A percentile compares a stretch with the other conserved stretches of the same genome.
phyloP scores from a whole-genome alignment of 306 rosid species.

The Carpinus fangiana region DNA sequence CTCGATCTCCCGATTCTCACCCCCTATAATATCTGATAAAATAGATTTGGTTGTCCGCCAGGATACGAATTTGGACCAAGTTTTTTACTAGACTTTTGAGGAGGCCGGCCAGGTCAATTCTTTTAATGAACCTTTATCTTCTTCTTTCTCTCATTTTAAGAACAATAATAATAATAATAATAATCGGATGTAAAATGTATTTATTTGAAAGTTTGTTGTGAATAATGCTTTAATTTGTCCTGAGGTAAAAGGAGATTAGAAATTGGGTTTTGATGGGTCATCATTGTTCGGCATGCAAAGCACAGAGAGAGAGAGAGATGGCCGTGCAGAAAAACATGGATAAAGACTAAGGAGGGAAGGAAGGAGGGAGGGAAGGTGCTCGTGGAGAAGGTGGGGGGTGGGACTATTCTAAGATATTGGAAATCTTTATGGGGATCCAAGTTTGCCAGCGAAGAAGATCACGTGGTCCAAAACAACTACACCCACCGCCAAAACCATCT shows the following conservation, averaged over 20 bases:
- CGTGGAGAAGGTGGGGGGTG: constrained; percentile 30
- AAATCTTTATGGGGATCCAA: constrained; percentile 74
- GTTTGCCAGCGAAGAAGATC: constrained; percentile 33
- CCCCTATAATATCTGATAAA: neutral
- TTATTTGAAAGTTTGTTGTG: too few relatives aligned
- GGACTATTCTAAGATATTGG: constrained; percentile 55
- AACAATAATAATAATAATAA: too few relatives aligned
- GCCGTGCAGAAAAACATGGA: neutral
- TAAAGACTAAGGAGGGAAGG: neutral
- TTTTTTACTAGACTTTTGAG: neutral
- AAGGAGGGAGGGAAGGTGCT: neutral
- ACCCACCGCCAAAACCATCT: constrained; percentile 25
- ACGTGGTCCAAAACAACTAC: constrained; percentile 44
- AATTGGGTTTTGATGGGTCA: neutral
- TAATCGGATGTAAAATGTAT: too few relatives aligned
- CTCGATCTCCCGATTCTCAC: neutral
- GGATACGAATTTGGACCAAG: neutral
- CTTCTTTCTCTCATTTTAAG: too few relatives aligned
- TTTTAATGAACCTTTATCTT: too few relatives aligned
- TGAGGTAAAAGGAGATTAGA: neutral
- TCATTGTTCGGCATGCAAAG: neutral
- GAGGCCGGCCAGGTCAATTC: too few relatives aligned
- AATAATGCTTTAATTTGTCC: too few relatives aligned
- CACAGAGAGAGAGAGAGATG: constrained; percentile 2
- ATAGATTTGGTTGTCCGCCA: neutral